Base-by-base conservation (phyloP, 2,329 filamentous ascomycete species). In the Aureobasidium musti region DNA sequence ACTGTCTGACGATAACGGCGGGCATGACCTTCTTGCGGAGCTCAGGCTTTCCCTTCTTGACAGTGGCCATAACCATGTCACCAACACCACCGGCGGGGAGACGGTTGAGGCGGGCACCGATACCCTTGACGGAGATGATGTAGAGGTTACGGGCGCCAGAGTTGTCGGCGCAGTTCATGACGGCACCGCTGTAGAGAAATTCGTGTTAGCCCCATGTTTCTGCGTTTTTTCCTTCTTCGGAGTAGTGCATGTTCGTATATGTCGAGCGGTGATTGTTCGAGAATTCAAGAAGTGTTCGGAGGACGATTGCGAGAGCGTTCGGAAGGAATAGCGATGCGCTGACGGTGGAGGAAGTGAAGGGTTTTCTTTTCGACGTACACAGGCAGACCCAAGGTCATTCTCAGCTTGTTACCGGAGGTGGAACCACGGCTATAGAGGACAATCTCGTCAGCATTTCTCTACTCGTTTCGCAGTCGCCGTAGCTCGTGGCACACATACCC, bases 41-140 rank as follows among this genome's bases (percentile, higher is more conserved):
- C 85, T 99, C 96, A 72, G 96, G 96, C 92, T 99, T 99, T 85
- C 96, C 95, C 91, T 99, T 98, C 92, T 99, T 98, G 85, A 98
- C 95, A 74, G 95, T 98, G 74, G 94, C 94, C 93, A 99, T 98
- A 81, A 98, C 95, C 95, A 98, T 98, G 87, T 98, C 95, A 78
- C 95, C 95, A 77, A 97, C 94, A 88, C 95, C 95, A 76, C 91
- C 95, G 78, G 95, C 94, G 76, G 94, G 94, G 79, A 99, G 88
- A 82, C 94, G 89, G 89, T 98, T 98, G 77, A 98, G 90, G 76
- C 94, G 92, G 75, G 94, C 94, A 86, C 94, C 94, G 80, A 95
- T 92, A 84, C 94, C 94, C 88, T 96, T 97, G 85, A 99, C 94
- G 82, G 94, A 91, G 86, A 99, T 98, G 88, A 98, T 97, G 91